Evolutionary conservation across 83 land plant species (phyloP).

Genomic region (Picea abies): DNA sequence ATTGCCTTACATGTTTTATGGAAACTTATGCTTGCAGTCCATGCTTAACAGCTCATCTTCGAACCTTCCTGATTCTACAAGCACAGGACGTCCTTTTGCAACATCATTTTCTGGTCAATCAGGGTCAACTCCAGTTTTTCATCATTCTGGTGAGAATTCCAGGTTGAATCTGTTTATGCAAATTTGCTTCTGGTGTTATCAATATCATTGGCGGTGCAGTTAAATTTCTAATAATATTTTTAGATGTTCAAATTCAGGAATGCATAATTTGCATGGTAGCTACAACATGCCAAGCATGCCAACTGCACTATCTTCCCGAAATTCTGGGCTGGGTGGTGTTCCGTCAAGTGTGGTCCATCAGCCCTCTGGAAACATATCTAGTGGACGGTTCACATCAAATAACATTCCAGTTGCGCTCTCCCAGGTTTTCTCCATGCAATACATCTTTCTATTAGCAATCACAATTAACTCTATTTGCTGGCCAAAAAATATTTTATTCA

Average conservation of each 20-base stretch:
- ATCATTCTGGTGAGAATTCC: slow-evolving; percentile 60
- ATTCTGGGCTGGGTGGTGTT: slow-evolving; percentile 63
- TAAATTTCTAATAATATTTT: neutral
- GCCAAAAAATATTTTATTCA: neutral
- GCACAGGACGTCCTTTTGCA: slow-evolving; percentile 63
- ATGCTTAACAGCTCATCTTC: slow-evolving; percentile 70
- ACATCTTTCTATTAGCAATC: neutral
- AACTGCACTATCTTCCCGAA: slow-evolving; percentile 76
- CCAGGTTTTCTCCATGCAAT: slow-evolving; percentile 50
- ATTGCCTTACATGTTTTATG: too few species aligned
- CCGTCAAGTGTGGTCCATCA: slow-evolving; percentile 87
- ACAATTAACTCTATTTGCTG: neutral
- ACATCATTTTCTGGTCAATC: slow-evolving; percentile 82
- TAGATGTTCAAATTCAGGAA: slow-evolving; percentile 65
- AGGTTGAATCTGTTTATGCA: neutral
- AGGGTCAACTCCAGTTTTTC: slow-evolving; percentile 71
- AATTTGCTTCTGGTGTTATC: neutral
- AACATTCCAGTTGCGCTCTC: slow-evolving; percentile 77
- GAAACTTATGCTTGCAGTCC: slow-evolving; percentile 49
- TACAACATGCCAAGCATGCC: slow-evolving; percentile 81
- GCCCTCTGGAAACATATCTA: slow-evolving; percentile 73
- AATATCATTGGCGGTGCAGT: neutral
- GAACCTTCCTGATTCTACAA: slow-evolving; percentile 66
- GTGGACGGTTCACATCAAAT: slow-evolving; percentile 82
- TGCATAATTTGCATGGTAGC: slow-evolving; percentile 84